Base-by-base conservation (phyloP, 2,329 filamentous ascomycete species). In the Ascosphaera aggregata region DNA sequence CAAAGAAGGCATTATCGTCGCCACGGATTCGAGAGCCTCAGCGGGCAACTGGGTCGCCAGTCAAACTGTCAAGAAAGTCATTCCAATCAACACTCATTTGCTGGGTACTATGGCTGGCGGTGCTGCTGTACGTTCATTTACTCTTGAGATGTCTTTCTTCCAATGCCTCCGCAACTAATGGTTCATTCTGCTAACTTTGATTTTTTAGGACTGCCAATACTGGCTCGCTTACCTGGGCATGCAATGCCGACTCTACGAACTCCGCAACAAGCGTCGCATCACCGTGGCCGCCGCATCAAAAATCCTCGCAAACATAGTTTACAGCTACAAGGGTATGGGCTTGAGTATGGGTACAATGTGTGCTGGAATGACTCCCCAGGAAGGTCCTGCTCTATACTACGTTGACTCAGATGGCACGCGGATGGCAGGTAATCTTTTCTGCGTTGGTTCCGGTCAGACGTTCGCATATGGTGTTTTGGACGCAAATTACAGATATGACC, bases 281-380 rank as follows among this genome's bases (percentile, higher is more conserved):
- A 89, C 82, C 44, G 89, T 98, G 46, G 86, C 89, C 36, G 89
- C 89, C 36, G 89, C 89, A 40, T 91, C 80, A 56, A 98, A 98
- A 71, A 94, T 98, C 58, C 80, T 98, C 49, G 82, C 89, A 55
- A 98, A 98, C 66, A 67, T 98, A 49, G 85, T 94, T 53, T 98
- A 95, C 69, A 76, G 76, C 51, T 98, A 98, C 74, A 98, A 98
- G 67, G 85, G 85, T 54, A 93, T 92, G 81, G 89, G 89, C 30
- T 65, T 98, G 52, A 92, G 81, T 57, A 98, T 98, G 89, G 89
- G 89, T 49, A 98, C 89, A 54, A 98, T 98, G 89, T 93, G 89
- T 61, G 86, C 89, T 27, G 89, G 89, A 53, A 89, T 98, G 48
- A 89, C 89, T 46, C 73, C 74, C 47, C 76, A 84, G 59, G 84